These are phyloP conservation scores for Aspergillus costaricaensis DNA, from an alignment of 2,329 filamentous ascomycete species.

Conservation along the genomic window DNA sequence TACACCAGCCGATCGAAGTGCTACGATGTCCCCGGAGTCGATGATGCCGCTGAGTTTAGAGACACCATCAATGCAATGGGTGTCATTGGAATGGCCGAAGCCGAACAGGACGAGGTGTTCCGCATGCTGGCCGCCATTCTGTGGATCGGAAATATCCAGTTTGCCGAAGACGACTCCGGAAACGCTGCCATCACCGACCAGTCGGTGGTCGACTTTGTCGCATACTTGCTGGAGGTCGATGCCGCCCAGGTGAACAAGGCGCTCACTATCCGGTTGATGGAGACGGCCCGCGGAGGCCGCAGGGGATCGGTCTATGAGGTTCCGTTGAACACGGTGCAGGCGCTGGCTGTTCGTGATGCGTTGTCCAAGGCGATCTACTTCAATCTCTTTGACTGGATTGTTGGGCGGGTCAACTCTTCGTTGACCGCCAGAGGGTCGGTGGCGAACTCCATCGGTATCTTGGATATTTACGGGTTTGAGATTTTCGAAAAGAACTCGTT, in stretches of 20 bases:
- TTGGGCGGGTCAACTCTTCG: constrained; percentile 85
- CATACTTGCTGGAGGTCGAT: constrained; percentile 89
- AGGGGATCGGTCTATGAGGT: constrained; percentile 70
- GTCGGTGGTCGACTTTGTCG: constrained; percentile 90
- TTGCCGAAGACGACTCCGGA: constrained; percentile 82
- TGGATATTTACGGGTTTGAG: constrained; percentile 99
- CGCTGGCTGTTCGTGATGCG: constrained; percentile 82
- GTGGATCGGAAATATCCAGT: constrained; percentile 93
- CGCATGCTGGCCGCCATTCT: constrained; percentile 88
- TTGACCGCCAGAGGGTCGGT: constrained; percentile 75
- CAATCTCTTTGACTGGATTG: constrained; percentile 99
- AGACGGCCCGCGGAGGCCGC: constrained; percentile 66
- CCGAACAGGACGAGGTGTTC: constrained; percentile 95
- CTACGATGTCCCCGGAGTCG: constrained; percentile 89
- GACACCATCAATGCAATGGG: constrained; percentile 95
- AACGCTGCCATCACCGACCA: constrained; percentile 85
- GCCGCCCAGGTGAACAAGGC: constrained; percentile 77
- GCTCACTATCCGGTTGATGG: constrained; percentile 84
- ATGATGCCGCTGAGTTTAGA: constrained; percentile 83
- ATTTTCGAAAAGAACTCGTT: constrained; percentile 99
- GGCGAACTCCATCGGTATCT: constrained; percentile 86
- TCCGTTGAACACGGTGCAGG: constrained; percentile 85
- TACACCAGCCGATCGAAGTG: constrained; percentile 96
- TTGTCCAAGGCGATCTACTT: constrained; percentile 94
- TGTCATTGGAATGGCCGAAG: constrained; percentile 82